Conservation (phyloP, 345 rosid genomes). For the Melaleuca alternifolia region DNA sequence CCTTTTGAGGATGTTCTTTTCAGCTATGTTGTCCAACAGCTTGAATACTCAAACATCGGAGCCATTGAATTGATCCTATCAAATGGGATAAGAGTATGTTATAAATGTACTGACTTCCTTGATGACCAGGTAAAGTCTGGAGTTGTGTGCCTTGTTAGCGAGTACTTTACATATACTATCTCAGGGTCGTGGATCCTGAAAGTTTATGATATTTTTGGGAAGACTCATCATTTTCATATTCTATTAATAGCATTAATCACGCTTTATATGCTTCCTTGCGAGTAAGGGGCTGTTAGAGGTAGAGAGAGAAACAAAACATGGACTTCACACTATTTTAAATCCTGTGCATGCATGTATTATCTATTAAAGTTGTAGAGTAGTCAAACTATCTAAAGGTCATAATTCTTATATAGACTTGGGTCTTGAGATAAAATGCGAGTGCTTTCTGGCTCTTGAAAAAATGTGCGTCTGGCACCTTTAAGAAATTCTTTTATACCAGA, state of each 20-base stretch:
- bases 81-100: conserved; percentile 81
- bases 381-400: background rate
- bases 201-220: background rate
- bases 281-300: background rate
- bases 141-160: background rate
- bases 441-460: background rate
- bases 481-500: background rate
- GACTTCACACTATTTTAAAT: background rate
- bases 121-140: conserved; percentile 65
- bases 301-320: background rate
- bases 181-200: background rate
- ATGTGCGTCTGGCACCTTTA: background rate
- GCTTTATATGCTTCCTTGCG: background rate
- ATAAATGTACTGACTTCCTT: conserved; percentile 74
- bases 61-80: conserved; percentile 76
- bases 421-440: background rate
- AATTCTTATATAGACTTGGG: background rate
- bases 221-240: background rate
- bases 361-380: background rate
- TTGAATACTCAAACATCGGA: conserved; percentile 58
- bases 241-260: background rate
- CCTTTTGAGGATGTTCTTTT: conserved; percentile 12
- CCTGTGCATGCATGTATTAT: background rate
- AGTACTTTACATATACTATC: background rate
- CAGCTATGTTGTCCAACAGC: conserved; percentile 48